A percentile compares a stretch with the other conserved stretches of the same genome.
Conservation (phyloP, 2,329 filamentous ascomycete genomes). For the Fusarium scirpi region DNA sequence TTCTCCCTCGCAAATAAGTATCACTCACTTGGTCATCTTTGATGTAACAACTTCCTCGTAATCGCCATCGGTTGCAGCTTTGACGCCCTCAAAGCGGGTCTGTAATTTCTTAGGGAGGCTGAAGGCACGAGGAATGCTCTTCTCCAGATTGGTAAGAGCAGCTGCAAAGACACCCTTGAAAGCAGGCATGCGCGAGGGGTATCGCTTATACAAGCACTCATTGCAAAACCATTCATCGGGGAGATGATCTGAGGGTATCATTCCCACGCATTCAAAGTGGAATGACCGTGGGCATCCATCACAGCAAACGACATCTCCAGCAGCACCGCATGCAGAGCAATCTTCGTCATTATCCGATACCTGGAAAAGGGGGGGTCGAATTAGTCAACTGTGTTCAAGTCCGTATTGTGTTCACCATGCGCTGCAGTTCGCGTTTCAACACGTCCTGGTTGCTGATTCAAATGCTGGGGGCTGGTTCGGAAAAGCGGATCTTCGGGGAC, state of each 20-base stretch:
- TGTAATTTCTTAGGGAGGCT: slow-evolving; percentile 77
- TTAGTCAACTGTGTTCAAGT: slow-evolving; percentile 49
- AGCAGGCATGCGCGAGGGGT: slow-evolving; percentile 59
- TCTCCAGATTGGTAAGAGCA: slow-evolving; percentile 74
- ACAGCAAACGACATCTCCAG: slow-evolving; percentile 89
- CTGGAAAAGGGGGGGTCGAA: slow-evolving; percentile 42
- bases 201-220: slow-evolving; percentile 68
- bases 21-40: slow-evolving; percentile 73
- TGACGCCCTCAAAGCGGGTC: slow-evolving; percentile 83
- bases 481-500: slow-evolving; percentile 47
- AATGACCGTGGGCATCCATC: slow-evolving; percentile 92
- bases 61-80: slow-evolving; percentile 79
- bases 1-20: neutral
- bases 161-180: slow-evolving; percentile 70
- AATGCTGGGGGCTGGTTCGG: slow-evolving; percentile 39
- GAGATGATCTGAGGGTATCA: slow-evolving; percentile 74
- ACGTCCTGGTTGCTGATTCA: slow-evolving; percentile 26
- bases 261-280: slow-evolving; percentile 89
- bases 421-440: slow-evolving; percentile 37
- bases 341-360: slow-evolving; percentile 84
- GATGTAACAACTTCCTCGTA: slow-evolving; percentile 76
- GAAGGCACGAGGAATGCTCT: slow-evolving; percentile 78
- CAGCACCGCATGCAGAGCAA: slow-evolving; percentile 86
- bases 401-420: slow-evolving; percentile 1
- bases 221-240: slow-evolving; percentile 90